Evolutionary conservation across 192 early-diverging fungal species (phyloP), one percentile per base, ranked within the genome.

Genomic region (Borealophlyctis nickersoniae): DNA sequence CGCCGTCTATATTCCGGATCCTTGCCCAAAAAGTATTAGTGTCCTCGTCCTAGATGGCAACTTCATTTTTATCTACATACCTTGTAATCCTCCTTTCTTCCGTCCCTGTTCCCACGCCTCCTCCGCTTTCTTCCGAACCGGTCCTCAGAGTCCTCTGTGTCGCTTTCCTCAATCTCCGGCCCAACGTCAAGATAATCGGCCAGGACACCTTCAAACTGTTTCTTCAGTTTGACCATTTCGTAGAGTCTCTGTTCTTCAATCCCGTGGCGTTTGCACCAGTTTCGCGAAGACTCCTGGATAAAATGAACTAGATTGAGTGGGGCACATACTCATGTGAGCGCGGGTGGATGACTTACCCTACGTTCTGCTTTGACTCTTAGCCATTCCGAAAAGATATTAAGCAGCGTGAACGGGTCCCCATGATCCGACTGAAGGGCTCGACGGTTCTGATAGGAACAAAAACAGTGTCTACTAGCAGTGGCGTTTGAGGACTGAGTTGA

Each of bases 211-310:
- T 88, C 84, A 73, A 87, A 88, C 55, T 88, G 86, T 7, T 66
- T 58, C 54, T 82, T 81, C 14, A 88, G 72, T 54, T 87, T 88
- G 16, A 85, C 73, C 65, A 88, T 87, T 70, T 88, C 87, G 62
- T 88, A 88, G 32, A 88, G 34, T 28, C 87, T 76, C 56, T 88
- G 86, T 59, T 88, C 87, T 70, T 88, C 87, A 16, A 87, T 60
- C n/a, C 87, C 87, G 69, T 77, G 73, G 22, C 71, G 67, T 32
- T 63, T 72, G 54, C 84, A 88, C 87, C 87, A 88, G n/a, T 56
- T 66, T 31, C 69, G 56, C 2, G 86, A 87, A 19, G 73, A 79
- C 53, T 79, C 65, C 66, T 79, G 39, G 14, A 58, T 24, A 35
- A 49, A 36, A 16, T 57, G n/a, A n/a, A n/a, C 48, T 33, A 3